These are phyloP conservation scores for Globisporangium abappressorium DNA, from an alignment of 352 stramenopile species.

Conservation along the genomic window DNA sequence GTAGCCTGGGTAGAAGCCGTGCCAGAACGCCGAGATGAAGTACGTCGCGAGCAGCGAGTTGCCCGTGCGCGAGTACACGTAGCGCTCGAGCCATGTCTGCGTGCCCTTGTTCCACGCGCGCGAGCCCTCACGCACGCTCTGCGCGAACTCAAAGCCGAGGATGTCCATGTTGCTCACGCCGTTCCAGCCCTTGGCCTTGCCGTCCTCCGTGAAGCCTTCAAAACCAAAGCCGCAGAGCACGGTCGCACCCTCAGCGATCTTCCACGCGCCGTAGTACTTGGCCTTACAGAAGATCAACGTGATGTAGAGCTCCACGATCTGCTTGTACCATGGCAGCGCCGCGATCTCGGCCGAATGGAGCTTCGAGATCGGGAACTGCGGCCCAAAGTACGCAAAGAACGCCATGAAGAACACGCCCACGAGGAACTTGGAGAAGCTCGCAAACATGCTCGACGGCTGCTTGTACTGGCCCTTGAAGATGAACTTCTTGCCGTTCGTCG, in stretches of 20 bases:
- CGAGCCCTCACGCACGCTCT: conserved; percentile 87
- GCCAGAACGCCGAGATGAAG: conserved; percentile 93
- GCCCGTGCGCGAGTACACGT: conserved; percentile 93
- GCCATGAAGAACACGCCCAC: conserved; percentile 67
- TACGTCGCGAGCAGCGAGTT: conserved; percentile 92
- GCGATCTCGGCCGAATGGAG: conserved; percentile 44
- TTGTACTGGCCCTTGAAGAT: conserved; percentile 42
- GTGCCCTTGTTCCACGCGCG: conserved; percentile 97
- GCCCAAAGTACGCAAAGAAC: conserved; percentile 44
- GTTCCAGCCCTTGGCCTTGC: conserved; percentile 89
- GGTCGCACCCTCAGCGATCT: conserved; percentile 78
- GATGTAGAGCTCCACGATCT: conserved; percentile 86
- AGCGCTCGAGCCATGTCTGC: conserved; percentile 92
- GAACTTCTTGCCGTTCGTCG: conserved; percentile 61
- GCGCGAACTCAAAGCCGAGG: conserved; percentile 91
- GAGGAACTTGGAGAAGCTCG: conserved; percentile 77
- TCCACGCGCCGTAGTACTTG: conserved; percentile 98
- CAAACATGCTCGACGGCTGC: conserved; percentile 56
- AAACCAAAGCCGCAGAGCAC: conserved; percentile 91
- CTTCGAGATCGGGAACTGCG: conserved; percentile 49
- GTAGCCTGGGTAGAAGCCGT: conserved; percentile 97
- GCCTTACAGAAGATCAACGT: conserved; percentile 88
- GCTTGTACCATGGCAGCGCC: conserved; percentile 48
- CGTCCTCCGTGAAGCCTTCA: conserved; percentile 92
- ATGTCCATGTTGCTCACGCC: conserved; percentile 97